Evolutionary conservation across 192 early-diverging fungal species (phyloP).

Genomic region (Pilobolus umbonatus): DNA sequence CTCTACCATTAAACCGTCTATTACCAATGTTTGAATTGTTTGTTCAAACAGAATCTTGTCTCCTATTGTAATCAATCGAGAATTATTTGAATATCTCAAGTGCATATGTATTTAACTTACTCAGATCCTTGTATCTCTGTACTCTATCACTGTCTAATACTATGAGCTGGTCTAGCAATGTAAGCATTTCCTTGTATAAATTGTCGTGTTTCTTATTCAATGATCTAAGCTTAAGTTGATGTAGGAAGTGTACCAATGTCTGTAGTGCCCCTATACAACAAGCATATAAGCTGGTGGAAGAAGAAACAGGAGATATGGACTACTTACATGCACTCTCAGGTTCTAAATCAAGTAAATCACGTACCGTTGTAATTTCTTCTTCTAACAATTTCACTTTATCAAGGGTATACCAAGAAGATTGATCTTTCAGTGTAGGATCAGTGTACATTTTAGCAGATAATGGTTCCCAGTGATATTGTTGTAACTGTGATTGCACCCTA

Average conservation of each 20-base stretch:
- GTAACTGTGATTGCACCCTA: background rate
- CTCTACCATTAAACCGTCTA: no score
- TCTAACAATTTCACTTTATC: slow-evolving; percentile 43
- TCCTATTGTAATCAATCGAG: background rate
- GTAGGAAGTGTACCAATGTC: slow-evolving; percentile 50
- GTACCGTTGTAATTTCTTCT: slow-evolving; percentile 55
- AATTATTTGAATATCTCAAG: no score
- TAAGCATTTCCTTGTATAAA: slow-evolving; percentile 31
- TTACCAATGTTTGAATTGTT: background rate
- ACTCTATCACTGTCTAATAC: slow-evolving; percentile 48
- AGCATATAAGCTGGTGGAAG: background rate
- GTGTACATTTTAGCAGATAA: background rate
- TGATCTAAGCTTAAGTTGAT: slow-evolving; percentile 42
- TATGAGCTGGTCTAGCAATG: slow-evolving; percentile 45
- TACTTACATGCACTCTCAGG: slow-evolving; percentile 78
- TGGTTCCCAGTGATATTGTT: background rate
- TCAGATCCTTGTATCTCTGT: slow-evolving; percentile 52
- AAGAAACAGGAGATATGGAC: background rate
- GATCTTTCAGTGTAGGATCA: slow-evolving; percentile 8
- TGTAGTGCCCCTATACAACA: slow-evolving; percentile 51
- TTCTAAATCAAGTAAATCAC: slow-evolving; percentile 72
- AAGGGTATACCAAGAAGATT: slow-evolving; percentile 22
- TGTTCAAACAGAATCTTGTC: background rate
- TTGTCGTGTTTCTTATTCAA: slow-evolving; percentile 16
- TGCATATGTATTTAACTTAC: no score